Percentiles rank a stretch among this genome's conserved stretches.
Conservation (phyloP, 192 early-diverging fungal species). For the Backusella parvicylindrica region DNA sequence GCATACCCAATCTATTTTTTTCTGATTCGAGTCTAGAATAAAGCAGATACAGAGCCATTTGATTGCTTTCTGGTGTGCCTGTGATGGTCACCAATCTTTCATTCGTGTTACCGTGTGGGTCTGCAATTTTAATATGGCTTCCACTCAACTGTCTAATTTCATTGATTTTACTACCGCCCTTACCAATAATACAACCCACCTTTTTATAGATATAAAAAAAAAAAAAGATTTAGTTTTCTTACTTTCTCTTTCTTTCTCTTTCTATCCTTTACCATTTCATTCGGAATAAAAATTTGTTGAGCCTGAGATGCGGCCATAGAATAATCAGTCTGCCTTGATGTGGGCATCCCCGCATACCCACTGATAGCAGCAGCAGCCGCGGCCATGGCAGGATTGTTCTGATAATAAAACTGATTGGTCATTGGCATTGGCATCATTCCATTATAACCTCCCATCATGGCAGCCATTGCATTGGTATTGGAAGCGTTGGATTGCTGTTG, state of each 20-base stretch:
- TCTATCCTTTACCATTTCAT: constrained; percentile 49
- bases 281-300: constrained; percentile 63
- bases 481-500: neutral
- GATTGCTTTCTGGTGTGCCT: constrained; percentile 82
- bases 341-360: neutral
- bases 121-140: constrained; percentile 87
- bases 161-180: constrained; percentile 78
- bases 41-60: constrained; percentile 89
- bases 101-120: constrained; percentile 57
- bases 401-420: constrained; percentile 21
- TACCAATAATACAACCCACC: constrained; percentile 96
- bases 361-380: neutral
- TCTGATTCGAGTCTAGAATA: constrained; percentile 88
- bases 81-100: constrained; percentile 91
- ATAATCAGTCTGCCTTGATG: constrained; percentile 3
- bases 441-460: constrained; percentile 8
- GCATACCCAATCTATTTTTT: constrained; percentile 37
- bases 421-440: constrained; percentile 25
- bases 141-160: constrained; percentile 78
- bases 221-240: neutral
- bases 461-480: neutral
- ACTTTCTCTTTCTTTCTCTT: neutral
- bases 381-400: neutral
- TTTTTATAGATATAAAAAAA: neutral
- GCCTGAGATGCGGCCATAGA: constrained; percentile 31